Base-by-base conservation (phyloP, 1,284 basidiomycete genomes). In the Anthracocystis walkeri region DNA sequence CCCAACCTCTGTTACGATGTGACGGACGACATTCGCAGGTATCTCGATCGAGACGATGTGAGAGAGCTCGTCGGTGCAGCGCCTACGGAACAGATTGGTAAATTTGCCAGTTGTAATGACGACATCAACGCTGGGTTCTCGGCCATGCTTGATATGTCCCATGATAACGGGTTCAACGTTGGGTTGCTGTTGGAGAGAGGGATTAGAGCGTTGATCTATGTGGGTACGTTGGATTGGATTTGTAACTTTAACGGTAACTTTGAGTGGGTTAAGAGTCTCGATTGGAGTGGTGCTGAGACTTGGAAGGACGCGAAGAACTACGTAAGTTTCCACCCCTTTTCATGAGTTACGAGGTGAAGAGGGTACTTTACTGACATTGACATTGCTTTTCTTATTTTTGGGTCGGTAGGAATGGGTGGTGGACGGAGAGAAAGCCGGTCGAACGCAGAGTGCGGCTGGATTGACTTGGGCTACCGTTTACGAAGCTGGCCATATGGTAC, bases 181-280 rank as follows among this genome's bases (percentile, higher is more conserved):
- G 88, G 89, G 1, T 90, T 87, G 2, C 88, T 95, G 35, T 89
- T 94, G 21, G 92, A 94, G 80, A 89, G 92, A 31, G 91, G 90
- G 6, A 85, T 94, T 42, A 88, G 89, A 21, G 86, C 93, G 27
- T 87, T 94, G 54, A 90, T 93, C 66, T 92, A 92, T 74, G 90
- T 90, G 6, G 91, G 92, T 3, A 81, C 79, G 25, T 57, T 80
- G 21, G 83, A 85, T 64, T 84, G 82, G 80, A 83, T 80, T 55
- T 85, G 81, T 68, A 83, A 82, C 66, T 74, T 65, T 33, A 56
- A 79, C 31, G 73, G 77, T 10, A 80, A 78, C 63, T 61, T 63
- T 42, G 60, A 64, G 25, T 79, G 69, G 72, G 79, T 78, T 50
- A 50, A 56, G 6, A 54, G 57, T 4, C 53, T 79, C 29, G 74